Evolutionary conservation across 768 basidiomycete genomes (phyloP).

Genomic region (Phlebiopsis gigantea): DNA sequence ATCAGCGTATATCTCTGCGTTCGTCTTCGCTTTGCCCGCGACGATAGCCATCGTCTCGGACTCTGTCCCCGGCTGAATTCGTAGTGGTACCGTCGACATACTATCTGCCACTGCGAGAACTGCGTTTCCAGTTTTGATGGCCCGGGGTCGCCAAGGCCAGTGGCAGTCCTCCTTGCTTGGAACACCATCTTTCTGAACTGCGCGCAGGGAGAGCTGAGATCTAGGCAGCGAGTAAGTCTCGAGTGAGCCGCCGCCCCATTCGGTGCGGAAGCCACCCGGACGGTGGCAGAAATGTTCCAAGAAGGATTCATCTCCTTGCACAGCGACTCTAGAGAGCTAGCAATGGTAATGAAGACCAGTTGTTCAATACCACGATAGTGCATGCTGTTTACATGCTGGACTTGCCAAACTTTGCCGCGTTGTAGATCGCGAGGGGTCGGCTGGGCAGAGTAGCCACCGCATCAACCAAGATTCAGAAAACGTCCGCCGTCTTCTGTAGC

Average conservation of each 20-base stretch:
- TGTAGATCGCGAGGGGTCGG: constrained; percentile 6
- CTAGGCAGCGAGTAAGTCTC: constrained; percentile 7
- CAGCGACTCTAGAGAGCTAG: constrained; percentile 35
- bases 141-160: neutral
- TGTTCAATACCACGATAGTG: constrained; percentile 24
- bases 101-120: constrained; percentile 9
- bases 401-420: constrained; percentile 15
- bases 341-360: no score
- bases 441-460: neutral
- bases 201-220: constrained; percentile 2
- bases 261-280: constrained; percentile 19
- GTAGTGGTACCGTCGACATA: constrained; percentile 10
- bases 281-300: constrained; percentile 42
- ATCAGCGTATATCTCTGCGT: constrained; percentile 10
- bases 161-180: neutral
- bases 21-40: constrained; percentile 10
- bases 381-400: neutral
- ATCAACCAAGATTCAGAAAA: constrained; percentile 5
- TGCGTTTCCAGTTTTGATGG: constrained; percentile 12
- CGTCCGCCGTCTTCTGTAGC: constrained; percentile 27
- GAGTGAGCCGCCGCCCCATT: constrained; percentile 14
- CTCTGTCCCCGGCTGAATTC: constrained; percentile 17
- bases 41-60: constrained; percentile 11
- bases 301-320: constrained; percentile 36
- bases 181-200: neutral